Percentiles rank a stretch among this genome's conserved stretches.
phyloP scores from a whole-genome alignment of 805 yeast species.

The Candida qinlingensis region DNA sequence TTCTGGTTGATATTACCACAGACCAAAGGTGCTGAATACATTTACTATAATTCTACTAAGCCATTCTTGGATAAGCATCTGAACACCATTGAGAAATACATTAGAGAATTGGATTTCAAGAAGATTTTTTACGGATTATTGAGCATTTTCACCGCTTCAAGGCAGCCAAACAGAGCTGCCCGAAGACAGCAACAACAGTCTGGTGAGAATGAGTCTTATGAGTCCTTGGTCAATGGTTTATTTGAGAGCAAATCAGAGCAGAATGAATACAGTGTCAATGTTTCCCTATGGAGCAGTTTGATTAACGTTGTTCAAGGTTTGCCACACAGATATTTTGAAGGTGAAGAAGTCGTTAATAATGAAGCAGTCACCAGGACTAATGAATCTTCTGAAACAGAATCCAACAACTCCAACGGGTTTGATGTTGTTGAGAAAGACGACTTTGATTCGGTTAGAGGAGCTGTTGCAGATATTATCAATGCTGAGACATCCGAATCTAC shows the following conservation, averaged over 20 bases:
- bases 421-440: slow-evolving; percentile 39
- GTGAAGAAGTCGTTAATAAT: neutral
- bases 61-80: slow-evolving; percentile 36
- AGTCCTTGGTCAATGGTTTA: neutral
- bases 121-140: neutral
- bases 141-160: neutral
- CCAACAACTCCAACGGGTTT: slow-evolving; percentile 29
- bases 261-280: neutral
- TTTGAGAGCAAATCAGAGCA: neutral
- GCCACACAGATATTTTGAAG: neutral
- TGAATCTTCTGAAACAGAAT: neutral
- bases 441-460: slow-evolving; percentile 7
- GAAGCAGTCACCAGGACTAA: neutral
- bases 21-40: slow-evolving; percentile 38
- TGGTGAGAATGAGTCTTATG: neutral
- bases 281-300: slow-evolving; percentile 4
- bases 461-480: neutral
- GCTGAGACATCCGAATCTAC: neutral
- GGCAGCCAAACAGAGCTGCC: neutral
- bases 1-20: slow-evolving; percentile 59
- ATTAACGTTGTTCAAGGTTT: neutral
- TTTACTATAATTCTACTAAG: slow-evolving; percentile 33
- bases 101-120: slow-evolving; percentile 2
- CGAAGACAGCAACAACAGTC: too few relatives aligned
- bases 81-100: slow-evolving; percentile 25